These are phyloP conservation scores for Amanita exitialis DNA, from an alignment of 768 basidiomycete genomes.

Conservation along the genomic window DNA sequence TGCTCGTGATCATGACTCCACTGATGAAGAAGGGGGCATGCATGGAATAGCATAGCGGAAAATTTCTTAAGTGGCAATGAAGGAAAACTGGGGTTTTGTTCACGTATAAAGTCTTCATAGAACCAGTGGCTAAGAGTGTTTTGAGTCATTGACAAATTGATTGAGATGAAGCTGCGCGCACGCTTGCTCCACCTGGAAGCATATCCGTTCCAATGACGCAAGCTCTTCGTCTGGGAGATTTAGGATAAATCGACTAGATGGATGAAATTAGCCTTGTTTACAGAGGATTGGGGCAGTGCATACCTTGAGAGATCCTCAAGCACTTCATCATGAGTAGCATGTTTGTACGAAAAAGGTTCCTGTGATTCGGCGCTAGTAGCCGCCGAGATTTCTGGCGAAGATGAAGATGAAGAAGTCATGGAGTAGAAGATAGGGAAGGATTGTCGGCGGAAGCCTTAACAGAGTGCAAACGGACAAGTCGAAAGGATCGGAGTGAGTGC, in stretches of 20 bases:
- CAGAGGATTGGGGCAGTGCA: constrained; percentile 9
- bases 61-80: constrained; percentile 87
- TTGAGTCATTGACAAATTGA: constrained; percentile 7
- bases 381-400: constrained; percentile 63
- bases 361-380: constrained; percentile 27
- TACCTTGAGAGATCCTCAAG: constrained; percentile 88
- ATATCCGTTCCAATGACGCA: constrained; percentile 83
- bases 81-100: constrained; percentile 80
- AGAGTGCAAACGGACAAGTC: background rate
- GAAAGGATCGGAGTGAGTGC: constrained; percentile 11
- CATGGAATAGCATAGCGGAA: constrained; percentile 82
- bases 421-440: constrained; percentile 20
- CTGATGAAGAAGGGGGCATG: constrained; percentile 73
- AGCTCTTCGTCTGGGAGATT: constrained; percentile 94
- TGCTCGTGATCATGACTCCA: constrained; percentile 82
- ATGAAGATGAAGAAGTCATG: constrained; percentile 74
- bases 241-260: constrained; percentile 80
- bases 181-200: constrained; percentile 99
- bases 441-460: constrained; percentile 14
- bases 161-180: constrained; percentile 31
- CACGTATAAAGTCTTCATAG: constrained; percentile 97
- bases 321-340: constrained; percentile 75
- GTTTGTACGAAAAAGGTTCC: constrained; percentile 47
- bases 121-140: constrained; percentile 82
- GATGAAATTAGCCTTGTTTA: constrained; percentile 9